Conservation (phyloP, 352 stramenopile species). For the Globisporangium orthogonon region DNA sequence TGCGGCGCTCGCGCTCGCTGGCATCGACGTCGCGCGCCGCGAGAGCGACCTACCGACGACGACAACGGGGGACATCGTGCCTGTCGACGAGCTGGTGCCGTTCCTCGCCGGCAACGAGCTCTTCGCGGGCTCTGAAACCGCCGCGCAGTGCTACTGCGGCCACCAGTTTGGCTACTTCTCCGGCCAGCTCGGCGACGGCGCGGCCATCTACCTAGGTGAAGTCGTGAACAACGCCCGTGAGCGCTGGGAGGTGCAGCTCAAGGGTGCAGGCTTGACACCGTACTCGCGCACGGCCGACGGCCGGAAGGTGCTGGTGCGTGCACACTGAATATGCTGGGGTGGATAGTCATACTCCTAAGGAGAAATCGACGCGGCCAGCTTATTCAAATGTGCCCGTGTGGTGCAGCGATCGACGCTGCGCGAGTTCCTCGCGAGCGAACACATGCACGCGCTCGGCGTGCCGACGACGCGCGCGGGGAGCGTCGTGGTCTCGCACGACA, state of each 20-base stretch:
- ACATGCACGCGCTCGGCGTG: conserved; percentile 80
- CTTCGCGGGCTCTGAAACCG: conserved; percentile 63
- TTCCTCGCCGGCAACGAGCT: conserved; percentile 72
- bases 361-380: neutral
- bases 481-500: conserved; percentile 66
- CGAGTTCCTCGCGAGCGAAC: conserved; percentile 96
- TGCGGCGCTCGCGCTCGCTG: conserved; percentile 48
- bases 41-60: conserved; percentile 2
- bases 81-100: conserved; percentile 37
- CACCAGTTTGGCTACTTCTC: conserved; percentile 92
- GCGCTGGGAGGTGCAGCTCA: conserved; percentile 94
- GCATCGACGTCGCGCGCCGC: conserved; percentile 32
- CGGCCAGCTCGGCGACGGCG: conserved; percentile 88
- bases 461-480: conserved; percentile 56
- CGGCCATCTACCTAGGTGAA: conserved; percentile 87
- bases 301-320: conserved; percentile 70
- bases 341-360: too few species aligned
- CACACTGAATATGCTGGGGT: neutral
- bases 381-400: neutral
- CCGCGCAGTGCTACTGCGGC: conserved; percentile 88
- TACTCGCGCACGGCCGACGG: conserved; percentile 94
- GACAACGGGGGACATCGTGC: conserved; percentile 15
- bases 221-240: conserved; percentile 37
- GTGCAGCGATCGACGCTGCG: conserved; percentile 89
- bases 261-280: conserved; percentile 93